A percentile compares a stretch with the other conserved stretches of the same genome.
Evolutionary conservation across 2,329 filamentous ascomycete species (phyloP).

Genomic region (Sporothrix variecibatus): DNA sequence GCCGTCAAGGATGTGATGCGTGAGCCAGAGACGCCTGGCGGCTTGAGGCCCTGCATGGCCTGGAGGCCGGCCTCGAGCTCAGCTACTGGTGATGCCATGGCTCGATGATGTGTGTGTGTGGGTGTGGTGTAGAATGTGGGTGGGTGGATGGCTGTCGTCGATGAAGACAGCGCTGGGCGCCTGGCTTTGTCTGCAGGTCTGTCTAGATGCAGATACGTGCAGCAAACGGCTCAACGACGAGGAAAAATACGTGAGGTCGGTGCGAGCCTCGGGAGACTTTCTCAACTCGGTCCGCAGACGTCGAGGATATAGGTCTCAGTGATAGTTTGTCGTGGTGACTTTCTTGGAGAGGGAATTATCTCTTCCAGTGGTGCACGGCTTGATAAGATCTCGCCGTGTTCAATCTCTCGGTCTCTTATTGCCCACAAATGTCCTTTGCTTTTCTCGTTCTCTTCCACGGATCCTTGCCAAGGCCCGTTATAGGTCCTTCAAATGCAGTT

Average conservation of each 20-base stretch:
- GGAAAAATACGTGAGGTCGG: conserved; percentile 6
- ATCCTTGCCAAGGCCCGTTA: conserved; percentile 17
- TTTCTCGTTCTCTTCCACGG: background rate
- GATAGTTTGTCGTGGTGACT: too few relatives aligned
- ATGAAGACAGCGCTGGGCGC: background rate
- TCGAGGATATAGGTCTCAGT: conserved; percentile 4
- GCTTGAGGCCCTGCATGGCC: conserved; percentile 87
- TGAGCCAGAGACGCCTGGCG: conserved; percentile 89
- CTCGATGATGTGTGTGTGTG: background rate
- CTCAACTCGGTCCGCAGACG: conserved; percentile 10
- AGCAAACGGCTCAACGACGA: conserved; percentile 12
- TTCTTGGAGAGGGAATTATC: background rate
- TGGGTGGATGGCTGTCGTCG: background rate
- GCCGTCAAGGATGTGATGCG: conserved; percentile 86
- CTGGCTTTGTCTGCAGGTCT: conserved; percentile 7
- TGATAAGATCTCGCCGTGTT: background rate
- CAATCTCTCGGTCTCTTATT: background rate
- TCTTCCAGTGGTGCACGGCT: background rate
- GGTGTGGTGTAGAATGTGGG: background rate
- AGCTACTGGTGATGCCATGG: conserved; percentile 80
- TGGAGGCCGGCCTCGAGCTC: conserved; percentile 89
- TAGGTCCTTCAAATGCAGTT: conserved; percentile 11
- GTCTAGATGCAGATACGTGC: background rate
- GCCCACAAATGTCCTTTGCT: background rate
- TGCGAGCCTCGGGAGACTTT: background rate